A percentile compares a stretch with the other conserved stretches of the same genome.
These are phyloP conservation scores for Entrophospora sp. DNA, from an alignment of 192 early-diverging fungal genomes.

Conservation along the genomic window DNA sequence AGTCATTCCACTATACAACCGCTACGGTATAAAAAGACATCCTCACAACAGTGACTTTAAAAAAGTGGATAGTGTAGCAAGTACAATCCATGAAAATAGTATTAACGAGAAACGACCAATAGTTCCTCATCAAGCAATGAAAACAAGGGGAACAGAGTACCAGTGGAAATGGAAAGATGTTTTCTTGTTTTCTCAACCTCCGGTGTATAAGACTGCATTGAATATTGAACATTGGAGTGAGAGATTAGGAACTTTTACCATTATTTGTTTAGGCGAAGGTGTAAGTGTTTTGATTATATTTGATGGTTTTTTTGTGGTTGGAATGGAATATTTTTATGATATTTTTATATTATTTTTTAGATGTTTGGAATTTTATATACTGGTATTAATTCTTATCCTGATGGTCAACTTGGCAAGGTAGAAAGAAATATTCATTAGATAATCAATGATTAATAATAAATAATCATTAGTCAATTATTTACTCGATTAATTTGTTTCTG, in stretches of 20 bases:
- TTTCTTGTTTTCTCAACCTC: background rate
- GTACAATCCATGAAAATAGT: background rate
- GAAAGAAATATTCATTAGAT: background rate
- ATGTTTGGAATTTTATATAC: slow-evolving; percentile 24
- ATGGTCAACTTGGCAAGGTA: slow-evolving; percentile 23
- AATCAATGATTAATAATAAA: too few relatives aligned
- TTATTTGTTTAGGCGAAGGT: slow-evolving; percentile 30
- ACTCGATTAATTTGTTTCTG: background rate
- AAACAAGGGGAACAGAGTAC: slow-evolving; percentile 9
- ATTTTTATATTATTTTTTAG: background rate
- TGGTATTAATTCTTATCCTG: background rate
- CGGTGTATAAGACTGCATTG: slow-evolving; percentile 23
- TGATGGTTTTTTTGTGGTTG: background rate
- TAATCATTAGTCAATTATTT: background rate
- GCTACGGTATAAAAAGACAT: background rate
- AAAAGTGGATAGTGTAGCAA: background rate
- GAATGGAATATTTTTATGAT: background rate
- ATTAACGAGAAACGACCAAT: background rate
- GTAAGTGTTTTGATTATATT: slow-evolving; percentile 12
- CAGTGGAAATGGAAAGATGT: slow-evolving; percentile 17
- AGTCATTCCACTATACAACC: background rate
- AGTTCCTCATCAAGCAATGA: slow-evolving; percentile 7
- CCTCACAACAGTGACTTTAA: slow-evolving; percentile 1
- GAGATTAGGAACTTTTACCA: slow-evolving; percentile 26
- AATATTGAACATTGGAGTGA: slow-evolving; percentile 36